Conservation (phyloP, 441 rosid species). For the Iberis amara region DNA sequence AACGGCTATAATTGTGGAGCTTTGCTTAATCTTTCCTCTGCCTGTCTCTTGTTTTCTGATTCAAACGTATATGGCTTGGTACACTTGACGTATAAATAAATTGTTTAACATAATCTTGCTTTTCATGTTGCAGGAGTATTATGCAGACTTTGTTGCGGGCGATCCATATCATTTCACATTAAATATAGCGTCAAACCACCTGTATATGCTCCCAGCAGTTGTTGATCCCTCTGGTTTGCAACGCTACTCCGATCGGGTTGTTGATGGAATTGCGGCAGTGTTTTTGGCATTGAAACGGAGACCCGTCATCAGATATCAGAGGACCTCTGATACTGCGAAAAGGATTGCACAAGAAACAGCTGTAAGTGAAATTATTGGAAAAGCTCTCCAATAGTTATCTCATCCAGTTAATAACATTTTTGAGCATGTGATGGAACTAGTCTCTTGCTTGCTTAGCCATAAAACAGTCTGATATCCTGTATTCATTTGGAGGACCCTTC, state of each 20-base stretch:
- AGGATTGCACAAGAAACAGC: constrained; percentile 94
- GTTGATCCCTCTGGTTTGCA: constrained; percentile 85
- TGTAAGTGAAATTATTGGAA: constrained; percentile 40
- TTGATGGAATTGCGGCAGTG: constrained; percentile 80
- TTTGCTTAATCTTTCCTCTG: neutral
- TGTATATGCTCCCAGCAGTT: constrained; percentile 93
- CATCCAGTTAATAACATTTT: neutral
- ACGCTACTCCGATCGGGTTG: constrained; percentile 71
- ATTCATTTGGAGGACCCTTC: constrained; percentile 16
- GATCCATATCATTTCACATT: constrained; percentile 86
- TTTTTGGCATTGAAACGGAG: constrained; percentile 84
- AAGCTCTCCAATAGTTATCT: constrained; percentile 6
- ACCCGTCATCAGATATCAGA: constrained; percentile 85
- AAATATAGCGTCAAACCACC: constrained; percentile 66
- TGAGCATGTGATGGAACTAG: neutral
- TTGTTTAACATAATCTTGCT: constrained; percentile 2
- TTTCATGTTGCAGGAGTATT: constrained; percentile 70
- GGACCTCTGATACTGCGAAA: constrained; percentile 91
- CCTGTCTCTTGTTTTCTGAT: constrained; percentile 4
- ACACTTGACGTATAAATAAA: neutral
- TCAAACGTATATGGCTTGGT: constrained; percentile 7
- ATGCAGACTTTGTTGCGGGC: constrained; percentile 83
- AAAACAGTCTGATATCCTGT: neutral
- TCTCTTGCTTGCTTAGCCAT: neutral
- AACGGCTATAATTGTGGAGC: neutral